phyloP scores from a whole-genome alignment of 176 grass and related monocot genomes.

The Oryza longistaminata region DNA sequence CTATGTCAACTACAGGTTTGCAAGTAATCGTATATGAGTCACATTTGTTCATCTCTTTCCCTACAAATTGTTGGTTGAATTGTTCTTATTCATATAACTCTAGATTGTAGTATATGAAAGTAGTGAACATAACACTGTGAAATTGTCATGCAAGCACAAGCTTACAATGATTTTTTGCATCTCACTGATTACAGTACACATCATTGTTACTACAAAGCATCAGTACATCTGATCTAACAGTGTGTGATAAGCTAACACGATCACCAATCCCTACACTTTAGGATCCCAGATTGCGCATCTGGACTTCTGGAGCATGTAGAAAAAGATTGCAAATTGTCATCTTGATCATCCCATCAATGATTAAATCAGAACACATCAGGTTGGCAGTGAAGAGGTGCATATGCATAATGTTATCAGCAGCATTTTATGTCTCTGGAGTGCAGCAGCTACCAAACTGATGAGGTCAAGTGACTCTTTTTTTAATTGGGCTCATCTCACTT shows the following conservation, averaged over 20 bases:
- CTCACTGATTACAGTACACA: neutral
- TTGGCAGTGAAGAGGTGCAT: neutral
- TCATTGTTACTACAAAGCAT: conserved; percentile 35
- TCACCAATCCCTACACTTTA: neutral
- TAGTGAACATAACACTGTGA: neutral
- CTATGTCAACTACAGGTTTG: conserved; percentile 3
- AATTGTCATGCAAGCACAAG: neutral
- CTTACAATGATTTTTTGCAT: neutral
- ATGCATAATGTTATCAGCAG: no score
- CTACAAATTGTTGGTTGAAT: neutral
- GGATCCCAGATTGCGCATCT: neutral
- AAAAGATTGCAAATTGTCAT: neutral
- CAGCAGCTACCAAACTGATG: neutral
- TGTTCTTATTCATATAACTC: neutral
- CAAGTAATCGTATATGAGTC: neutral
- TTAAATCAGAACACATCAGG: neutral
- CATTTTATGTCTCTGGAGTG: neutral
- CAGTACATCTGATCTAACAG: neutral
- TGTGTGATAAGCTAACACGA: neutral
- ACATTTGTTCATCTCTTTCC: neutral
- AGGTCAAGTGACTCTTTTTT: neutral
- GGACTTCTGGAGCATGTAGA: neutral
- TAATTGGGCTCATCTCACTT: conserved; percentile 21
- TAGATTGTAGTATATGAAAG: neutral
- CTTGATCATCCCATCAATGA: neutral